Evolutionary conservation across 345 rosid species (phyloP).

Genomic region (Eucalyptus cloeziana): DNA sequence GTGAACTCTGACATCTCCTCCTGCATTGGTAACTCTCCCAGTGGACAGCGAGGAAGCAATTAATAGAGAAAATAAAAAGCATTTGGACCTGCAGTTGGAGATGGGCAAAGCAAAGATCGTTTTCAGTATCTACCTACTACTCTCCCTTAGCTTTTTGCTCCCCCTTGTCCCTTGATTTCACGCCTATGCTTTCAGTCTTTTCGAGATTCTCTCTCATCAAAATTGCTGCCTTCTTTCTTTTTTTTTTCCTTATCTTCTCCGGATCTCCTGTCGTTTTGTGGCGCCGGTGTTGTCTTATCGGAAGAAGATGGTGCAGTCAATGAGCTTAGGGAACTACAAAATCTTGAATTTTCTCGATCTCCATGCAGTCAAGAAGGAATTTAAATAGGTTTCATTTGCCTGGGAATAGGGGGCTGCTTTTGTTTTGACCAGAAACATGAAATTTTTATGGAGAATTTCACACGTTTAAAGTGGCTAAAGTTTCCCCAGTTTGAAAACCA

Average conservation of each 20-base stretch:
- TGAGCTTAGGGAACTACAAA: not conserved
- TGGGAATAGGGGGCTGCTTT: not conserved
- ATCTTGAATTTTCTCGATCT: not conserved
- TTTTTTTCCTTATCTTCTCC: not conserved
- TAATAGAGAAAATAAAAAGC: not conserved
- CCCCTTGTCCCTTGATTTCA: not conserved
- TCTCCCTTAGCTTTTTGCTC: not conserved
- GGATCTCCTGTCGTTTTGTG: not conserved
- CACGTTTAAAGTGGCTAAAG: not conserved
- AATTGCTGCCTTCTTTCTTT: not conserved
- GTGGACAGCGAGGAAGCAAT: not conserved
- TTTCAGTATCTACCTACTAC: not conserved
- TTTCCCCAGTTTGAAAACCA: not conserved
- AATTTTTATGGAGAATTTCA: not conserved
- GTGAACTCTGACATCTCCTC: not conserved
- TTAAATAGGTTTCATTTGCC: not conserved
- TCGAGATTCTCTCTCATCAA: not conserved
- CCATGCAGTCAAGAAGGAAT: not conserved
- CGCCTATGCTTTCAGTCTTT: not conserved
- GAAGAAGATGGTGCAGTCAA: not conserved
- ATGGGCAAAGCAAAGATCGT: not conserved
- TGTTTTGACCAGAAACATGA: not conserved
- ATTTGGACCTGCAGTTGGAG: not conserved
- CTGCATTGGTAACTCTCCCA: not conserved
- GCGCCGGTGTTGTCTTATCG: not conserved